Evolutionary conservation across 192 early-diverging fungal species (phyloP).

Genomic region (Gryganskiella cystojenkinii): DNA sequence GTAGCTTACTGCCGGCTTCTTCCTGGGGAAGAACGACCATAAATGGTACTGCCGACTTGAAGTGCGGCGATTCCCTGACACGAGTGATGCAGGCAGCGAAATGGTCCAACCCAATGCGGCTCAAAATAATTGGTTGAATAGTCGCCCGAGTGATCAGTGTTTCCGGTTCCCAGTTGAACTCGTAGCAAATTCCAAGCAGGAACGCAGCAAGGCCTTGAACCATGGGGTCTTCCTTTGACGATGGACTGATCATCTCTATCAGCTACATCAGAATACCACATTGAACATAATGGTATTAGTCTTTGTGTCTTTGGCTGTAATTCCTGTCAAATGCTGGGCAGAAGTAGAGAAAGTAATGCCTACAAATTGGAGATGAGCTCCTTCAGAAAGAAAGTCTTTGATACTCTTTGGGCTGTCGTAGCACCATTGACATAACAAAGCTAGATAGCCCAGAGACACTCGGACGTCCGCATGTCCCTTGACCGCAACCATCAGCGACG

Average conservation of each 20-base stretch:
- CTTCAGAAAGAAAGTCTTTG: constrained; percentile 87
- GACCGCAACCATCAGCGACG: constrained; percentile 74
- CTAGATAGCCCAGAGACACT: constrained; percentile 80
- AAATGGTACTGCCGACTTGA: constrained; percentile 78
- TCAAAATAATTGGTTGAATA: constrained; percentile 86
- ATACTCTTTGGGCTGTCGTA: constrained; percentile 84
- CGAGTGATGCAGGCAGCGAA: constrained; percentile 86
- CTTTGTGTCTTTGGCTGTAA: no score
- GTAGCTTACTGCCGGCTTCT: constrained; percentile 68
- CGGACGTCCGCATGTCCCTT: constrained; percentile 74
- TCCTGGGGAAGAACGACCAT: constrained; percentile 70
- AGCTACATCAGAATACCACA: no score
- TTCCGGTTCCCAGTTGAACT: constrained; percentile 89
- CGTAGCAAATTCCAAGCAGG: constrained; percentile 84
- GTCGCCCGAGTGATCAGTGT: constrained; percentile 78
- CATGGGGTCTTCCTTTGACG: constrained; percentile 84
- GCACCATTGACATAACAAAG: constrained; percentile 88
- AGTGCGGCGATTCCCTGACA: constrained; percentile 83
- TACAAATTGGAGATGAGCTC: constrained; percentile 91
- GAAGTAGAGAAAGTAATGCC: no score
- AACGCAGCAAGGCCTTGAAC: constrained; percentile 93
- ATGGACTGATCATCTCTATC: constrained; percentile 90
- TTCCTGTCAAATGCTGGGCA: no score
- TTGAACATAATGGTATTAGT: no score
- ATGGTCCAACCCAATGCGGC: constrained; percentile 88